Percentiles rank a stretch among this genome's conserved stretches.
Evolutionary conservation across 495 filamentous ascomycete genomes (phyloP).

Genomic region (Penicillium psychrofluorescens): DNA sequence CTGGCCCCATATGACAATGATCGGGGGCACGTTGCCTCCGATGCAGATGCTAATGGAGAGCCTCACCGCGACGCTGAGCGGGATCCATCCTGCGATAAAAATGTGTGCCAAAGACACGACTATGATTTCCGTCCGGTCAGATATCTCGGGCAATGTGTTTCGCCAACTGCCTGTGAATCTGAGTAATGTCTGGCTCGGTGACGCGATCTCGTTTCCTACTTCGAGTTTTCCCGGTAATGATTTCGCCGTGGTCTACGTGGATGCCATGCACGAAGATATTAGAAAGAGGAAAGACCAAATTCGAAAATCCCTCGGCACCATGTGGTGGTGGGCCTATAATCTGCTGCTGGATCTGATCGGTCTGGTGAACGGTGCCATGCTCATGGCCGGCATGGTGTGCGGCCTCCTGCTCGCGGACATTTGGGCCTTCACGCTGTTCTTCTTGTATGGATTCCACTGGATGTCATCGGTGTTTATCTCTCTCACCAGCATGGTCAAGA

Average conservation of each 20-base stretch:
- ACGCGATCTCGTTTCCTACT: conserved; percentile 15
- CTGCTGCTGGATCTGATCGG: conserved; percentile 10
- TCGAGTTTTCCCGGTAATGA: conserved; percentile 17
- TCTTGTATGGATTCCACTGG: conserved; percentile 21
- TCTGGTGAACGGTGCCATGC: conserved; percentile 16
- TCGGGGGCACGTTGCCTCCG: conserved; percentile 19
- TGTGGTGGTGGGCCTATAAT: conserved; percentile 5
- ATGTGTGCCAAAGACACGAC: conserved; percentile 19
- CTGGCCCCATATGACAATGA: conserved; percentile 27
- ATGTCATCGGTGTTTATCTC: conserved; percentile 13
- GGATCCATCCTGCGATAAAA: conserved; percentile 18
- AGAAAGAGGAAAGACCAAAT: background rate
- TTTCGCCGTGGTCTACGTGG: conserved; percentile 15
- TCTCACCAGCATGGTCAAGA: conserved; percentile 12
- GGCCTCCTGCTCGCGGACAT: conserved; percentile 17
- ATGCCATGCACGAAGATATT: conserved; percentile 1
- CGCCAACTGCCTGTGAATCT: conserved; percentile 18
- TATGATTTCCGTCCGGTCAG: conserved; percentile 18
- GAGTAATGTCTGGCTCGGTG: conserved; percentile 19
- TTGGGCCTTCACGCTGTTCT: conserved; percentile 20
- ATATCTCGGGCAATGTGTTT: conserved; percentile 18
- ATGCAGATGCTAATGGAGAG: conserved; percentile 24
- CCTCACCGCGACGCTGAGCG: conserved; percentile 13
- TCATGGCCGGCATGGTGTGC: conserved; percentile 13
- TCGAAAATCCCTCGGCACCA: background rate